Conservation (phyloP, 148 eudicot genomes). For the Dianthus caryophyllus region DNA sequence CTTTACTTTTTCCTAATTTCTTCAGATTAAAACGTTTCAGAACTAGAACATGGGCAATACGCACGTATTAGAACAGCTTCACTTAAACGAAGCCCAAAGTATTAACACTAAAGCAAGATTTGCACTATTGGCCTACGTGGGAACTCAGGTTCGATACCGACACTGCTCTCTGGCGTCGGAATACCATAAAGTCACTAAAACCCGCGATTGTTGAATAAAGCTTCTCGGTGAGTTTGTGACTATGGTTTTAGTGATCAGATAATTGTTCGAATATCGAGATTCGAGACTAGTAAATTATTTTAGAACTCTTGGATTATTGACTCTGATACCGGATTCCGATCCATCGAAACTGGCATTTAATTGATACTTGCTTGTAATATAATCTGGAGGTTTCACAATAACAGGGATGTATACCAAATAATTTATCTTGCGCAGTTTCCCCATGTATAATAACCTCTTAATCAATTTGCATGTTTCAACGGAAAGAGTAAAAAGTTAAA, state of each 20-base stretch:
- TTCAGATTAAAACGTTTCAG: conserved; percentile 27
- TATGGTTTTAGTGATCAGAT: too few relatives aligned
- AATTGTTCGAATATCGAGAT: not conserved
- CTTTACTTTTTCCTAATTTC: not conserved
- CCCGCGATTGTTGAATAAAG: conserved; percentile 24
- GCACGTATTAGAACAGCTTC: conserved; percentile 75
- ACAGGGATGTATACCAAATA: too few relatives aligned
- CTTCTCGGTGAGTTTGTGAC: not conserved
- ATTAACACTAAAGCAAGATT: conserved; percentile 81
- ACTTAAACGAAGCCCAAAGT: conserved; percentile 92
- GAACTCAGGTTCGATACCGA: conserved; percentile 76
- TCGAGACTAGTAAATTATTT: not conserved
- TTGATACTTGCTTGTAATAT: too few relatives aligned
- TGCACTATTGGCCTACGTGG: conserved; percentile 99
- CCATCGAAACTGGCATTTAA: too few relatives aligned
- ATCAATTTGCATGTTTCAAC: too few relatives aligned
- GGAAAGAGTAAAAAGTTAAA: too few relatives aligned
- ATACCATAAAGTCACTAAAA: conserved; percentile 53
- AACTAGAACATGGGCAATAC: conserved; percentile 63
- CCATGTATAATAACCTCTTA: too few relatives aligned
- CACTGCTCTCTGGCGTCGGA: conserved; percentile 67
- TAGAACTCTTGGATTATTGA: not conserved
- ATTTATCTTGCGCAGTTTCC: too few relatives aligned
- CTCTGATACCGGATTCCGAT: not conserved
- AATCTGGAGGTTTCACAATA: too few relatives aligned